A percentile compares a stretch with the other conserved stretches of the same genome.
phyloP scores from a whole-genome alignment of 2,329 filamentous ascomycete species.

The Parastagonospora avenae region DNA sequence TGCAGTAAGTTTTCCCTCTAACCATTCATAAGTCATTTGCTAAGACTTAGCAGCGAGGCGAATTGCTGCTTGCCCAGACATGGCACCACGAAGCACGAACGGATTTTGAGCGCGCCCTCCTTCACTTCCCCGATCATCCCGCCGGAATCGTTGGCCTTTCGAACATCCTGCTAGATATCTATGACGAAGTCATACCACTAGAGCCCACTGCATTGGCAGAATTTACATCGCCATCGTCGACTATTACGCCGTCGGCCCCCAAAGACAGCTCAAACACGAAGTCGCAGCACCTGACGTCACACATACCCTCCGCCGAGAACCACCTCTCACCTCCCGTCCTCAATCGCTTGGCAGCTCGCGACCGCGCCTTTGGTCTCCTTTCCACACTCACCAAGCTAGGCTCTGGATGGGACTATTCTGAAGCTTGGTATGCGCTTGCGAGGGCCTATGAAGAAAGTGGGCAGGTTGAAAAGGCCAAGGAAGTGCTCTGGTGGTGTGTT shows the following conservation, averaged over 20 bases:
- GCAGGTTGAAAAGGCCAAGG: conserved; percentile 84
- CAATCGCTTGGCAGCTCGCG: conserved; percentile 85
- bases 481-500: conserved; percentile 96
- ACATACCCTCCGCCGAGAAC: conserved; percentile 47
- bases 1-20: conserved; percentile 64
- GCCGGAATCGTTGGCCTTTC: conserved; percentile 81
- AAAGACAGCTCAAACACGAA: conserved; percentile 8
- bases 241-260: not conserved
- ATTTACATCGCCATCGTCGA: conserved; percentile 10
- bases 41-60: conserved; percentile 62
- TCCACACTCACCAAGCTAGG: conserved; percentile 84
- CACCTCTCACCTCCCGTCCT: conserved; percentile 67
- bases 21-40: conserved; percentile 1
- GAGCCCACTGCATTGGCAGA: conserved; percentile 56
- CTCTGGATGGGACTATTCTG: conserved; percentile 85
- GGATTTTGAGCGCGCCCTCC: conserved; percentile 81
- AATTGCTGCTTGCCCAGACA: conserved; percentile 66
- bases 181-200: conserved; percentile 66
- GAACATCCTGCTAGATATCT: conserved; percentile 85
- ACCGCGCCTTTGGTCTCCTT: conserved; percentile 84
- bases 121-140: conserved; percentile 79
- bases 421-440: conserved; percentile 90
- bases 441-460: conserved; percentile 86
- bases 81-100: conserved; percentile 71
- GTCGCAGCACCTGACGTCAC: conserved; percentile 57